phyloP scores from a whole-genome alignment of 345 rosid species.

The Diplotaxis tenuifolia region DNA sequence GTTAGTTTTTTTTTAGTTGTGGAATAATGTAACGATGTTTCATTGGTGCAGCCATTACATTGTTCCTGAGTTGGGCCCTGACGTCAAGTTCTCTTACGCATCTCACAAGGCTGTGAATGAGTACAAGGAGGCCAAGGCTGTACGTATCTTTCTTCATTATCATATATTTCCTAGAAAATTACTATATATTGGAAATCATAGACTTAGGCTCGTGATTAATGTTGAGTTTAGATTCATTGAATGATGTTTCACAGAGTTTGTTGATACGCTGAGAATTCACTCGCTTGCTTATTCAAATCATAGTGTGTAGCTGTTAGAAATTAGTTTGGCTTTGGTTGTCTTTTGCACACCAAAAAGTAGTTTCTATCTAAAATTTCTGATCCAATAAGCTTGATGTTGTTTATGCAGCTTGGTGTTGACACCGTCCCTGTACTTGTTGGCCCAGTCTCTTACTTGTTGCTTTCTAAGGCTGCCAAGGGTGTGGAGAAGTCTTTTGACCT shows the following conservation, averaged over 20 bases:
- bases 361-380: conserved; percentile 2
- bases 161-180: not conserved
- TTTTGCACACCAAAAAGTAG: not conserved
- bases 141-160: conserved; percentile 41
- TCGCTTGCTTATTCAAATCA: not conserved
- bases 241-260: not conserved
- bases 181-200: not conserved
- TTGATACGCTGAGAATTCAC: not conserved
- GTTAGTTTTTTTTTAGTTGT: not conserved
- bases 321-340: not conserved
- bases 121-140: conserved; percentile 94
- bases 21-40: not conserved
- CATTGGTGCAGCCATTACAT: conserved; percentile 75
- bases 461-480: conserved; percentile 93
- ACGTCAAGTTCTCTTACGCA: conserved; percentile 81
- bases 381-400: not conserved
- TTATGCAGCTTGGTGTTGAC: conserved; percentile 82
- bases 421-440: conserved; percentile 93
- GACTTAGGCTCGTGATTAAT: not conserved
- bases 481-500: conserved; percentile 79
- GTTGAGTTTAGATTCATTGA: not conserved
- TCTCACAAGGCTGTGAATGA: conserved; percentile 95
- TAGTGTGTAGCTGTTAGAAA: not conserved
- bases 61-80: conserved; percentile 96
- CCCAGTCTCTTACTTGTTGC: conserved; percentile 91